Evolutionary conservation across 192 early-diverging fungal genomes (phyloP), one percentile per base, ranked within the genome.

Genomic region (Rhizophagus prolifer): DNA sequence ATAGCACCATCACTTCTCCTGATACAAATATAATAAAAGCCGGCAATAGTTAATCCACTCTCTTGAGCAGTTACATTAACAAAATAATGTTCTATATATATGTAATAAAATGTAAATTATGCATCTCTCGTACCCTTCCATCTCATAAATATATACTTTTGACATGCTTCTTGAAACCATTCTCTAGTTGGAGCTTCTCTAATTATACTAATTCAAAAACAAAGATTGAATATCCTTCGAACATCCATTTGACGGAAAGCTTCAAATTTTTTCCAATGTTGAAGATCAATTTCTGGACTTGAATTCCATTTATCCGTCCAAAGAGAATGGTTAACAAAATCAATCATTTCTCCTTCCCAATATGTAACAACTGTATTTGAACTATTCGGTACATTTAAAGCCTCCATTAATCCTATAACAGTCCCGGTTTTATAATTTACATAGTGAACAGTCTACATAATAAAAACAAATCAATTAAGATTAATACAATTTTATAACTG

Each of bases 21-120:
- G 84, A 91, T 89, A 75, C 88, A 89, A 44, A 91, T 81, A 70
- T 91, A 91, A 79, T 91, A 91, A 64, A 91, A 91, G 23, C 90
- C 90, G 38, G 86, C 85, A 77, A 91, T 91, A 68, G 88, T 89
- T 72, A 91, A 79, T 38, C 86, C 85, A 16, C 81, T 83, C n/a
- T 87, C 85, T 70, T 80, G 82, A 34, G 85, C 83, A 36, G 81
- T 75, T 21, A 80, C 65, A 61, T 90, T 86, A 63, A 90, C 83
- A 84, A 91, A 90, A 74, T 84, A 82, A 61, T 74, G 82, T 67
- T 91, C 88, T 84, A 78, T 12, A 58, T 34, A 25, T 0, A 62
- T 66, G 23, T 9, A 38, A 13, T 58, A 31, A 16, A 31, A n/a
- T 31, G 46, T 19, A 50, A 26, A 60, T 1, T 36, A n/a, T 47